These are phyloP conservation scores for Leishmania major DNA, from an alignment of 208 protist genomes.

Conservation along the genomic window DNA sequence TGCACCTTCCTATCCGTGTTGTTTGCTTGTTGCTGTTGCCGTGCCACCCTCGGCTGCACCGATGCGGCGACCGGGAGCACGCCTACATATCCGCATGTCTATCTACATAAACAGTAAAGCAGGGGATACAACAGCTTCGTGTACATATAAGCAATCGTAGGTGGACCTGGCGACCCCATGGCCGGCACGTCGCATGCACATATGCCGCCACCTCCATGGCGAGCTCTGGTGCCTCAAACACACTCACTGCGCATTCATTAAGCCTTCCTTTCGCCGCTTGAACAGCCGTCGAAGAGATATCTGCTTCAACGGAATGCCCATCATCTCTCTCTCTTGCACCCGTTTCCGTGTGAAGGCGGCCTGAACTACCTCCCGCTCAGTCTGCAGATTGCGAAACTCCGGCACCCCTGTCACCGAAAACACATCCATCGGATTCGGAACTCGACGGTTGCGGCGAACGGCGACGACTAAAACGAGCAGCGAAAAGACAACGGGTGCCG, in stretches of 20 bases:
- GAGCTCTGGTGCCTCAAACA: not conserved
- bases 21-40: not conserved
- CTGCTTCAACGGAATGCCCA: constrained; percentile 30
- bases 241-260: not conserved
- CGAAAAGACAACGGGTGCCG: not conserved
- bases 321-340: not conserved
- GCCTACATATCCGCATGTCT: no score
- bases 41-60: not conserved
- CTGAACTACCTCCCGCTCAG: constrained; percentile 18
- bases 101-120: not conserved
- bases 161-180: no score
- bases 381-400: not conserved
- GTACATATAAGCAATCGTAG: no score
- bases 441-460: not conserved
- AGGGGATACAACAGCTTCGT: no score
- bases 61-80: not conserved
- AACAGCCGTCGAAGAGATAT: constrained; percentile 24
- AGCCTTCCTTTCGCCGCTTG: constrained; percentile 12
- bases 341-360: constrained; percentile 4
- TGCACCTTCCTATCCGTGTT: not conserved
- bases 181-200: not conserved
- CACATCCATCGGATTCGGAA: not conserved
- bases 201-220: not conserved
- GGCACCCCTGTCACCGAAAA: not conserved
- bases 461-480: not conserved